A percentile compares a stretch with the other conserved stretches of the same genome.
These are phyloP conservation scores for Phylloporus sp. DNA, from an alignment of 768 basidiomycete species.

Conservation along the genomic window DNA sequence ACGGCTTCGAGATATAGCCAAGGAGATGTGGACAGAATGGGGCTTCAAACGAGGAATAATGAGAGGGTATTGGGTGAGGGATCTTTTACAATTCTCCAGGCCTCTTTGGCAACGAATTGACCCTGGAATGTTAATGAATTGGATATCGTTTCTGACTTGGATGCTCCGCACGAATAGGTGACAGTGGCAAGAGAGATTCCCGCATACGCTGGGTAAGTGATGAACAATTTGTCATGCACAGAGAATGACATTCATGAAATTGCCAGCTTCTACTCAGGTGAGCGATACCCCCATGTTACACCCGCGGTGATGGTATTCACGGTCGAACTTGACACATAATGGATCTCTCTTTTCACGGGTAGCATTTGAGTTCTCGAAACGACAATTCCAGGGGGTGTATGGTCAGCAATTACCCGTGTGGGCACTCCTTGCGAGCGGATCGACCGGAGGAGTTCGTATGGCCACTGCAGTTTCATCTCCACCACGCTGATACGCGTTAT, in stretches of 20 bases:
- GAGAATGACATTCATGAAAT: background rate
- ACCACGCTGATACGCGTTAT: background rate
- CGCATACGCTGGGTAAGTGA: constrained; percentile 75
- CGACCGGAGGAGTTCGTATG: constrained; percentile 70
- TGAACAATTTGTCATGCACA: background rate
- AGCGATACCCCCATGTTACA: background rate
- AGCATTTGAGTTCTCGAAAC: constrained; percentile 90
- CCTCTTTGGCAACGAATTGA: background rate
- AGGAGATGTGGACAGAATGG: constrained; percentile 84
- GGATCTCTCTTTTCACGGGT: background rate
- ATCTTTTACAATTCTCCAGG: constrained; percentile 18
- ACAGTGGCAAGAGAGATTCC: constrained; percentile 94
- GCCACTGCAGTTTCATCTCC: background rate
- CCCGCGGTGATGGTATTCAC: background rate
- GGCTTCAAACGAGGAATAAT: constrained; percentile 88
- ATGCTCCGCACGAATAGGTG: constrained; percentile 43
- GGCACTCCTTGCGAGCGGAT: constrained; percentile 79
- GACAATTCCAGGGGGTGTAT: constrained; percentile 61
- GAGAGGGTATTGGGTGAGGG: constrained; percentile 90
- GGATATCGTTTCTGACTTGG: constrained; percentile 3
- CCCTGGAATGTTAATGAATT: background rate
- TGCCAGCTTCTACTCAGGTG: constrained; percentile 66
- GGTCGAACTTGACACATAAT: background rate
- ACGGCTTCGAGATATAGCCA: constrained; percentile 62
- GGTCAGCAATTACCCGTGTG: constrained; percentile 75